phyloP scores from a whole-genome alignment of 2,329 filamentous ascomycete genomes.

The Rhytidhysteron rufulum region DNA sequence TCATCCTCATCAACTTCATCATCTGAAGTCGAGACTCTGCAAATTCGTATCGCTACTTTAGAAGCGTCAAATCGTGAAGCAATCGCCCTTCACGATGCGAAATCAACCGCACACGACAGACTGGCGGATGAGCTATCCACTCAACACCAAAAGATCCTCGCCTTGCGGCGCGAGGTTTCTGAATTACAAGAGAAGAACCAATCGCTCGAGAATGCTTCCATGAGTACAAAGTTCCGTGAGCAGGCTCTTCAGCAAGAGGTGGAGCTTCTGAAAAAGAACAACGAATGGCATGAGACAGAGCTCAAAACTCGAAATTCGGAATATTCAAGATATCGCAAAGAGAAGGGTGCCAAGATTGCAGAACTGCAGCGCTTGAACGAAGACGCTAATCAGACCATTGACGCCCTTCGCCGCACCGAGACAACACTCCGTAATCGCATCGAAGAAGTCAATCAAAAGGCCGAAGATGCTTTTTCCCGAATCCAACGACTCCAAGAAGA shows the following conservation, averaged over 20 bases:
- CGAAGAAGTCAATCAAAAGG: slow-evolving; percentile 79
- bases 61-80: slow-evolving; percentile 92
- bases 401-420: slow-evolving; percentile 75
- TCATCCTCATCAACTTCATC: slow-evolving; percentile 69
- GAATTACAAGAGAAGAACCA: slow-evolving; percentile 80
- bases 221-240: slow-evolving; percentile 83
- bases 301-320: slow-evolving; percentile 87
- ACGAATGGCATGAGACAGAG: slow-evolving; percentile 90
- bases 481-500: slow-evolving; percentile 84
- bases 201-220: slow-evolving; percentile 72
- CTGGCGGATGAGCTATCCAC: slow-evolving; percentile 81
- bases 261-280: slow-evolving; percentile 80
- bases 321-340: slow-evolving; percentile 84
- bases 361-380: slow-evolving; percentile 87
- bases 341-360: slow-evolving; percentile 85
- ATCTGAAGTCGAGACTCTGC: slow-evolving; percentile 70
- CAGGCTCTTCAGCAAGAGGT: slow-evolving; percentile 88
- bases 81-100: slow-evolving; percentile 81
- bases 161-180: slow-evolving; percentile 78
- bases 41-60: slow-evolving; percentile 77
- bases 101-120: slow-evolving; percentile 79
- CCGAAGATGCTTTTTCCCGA: slow-evolving; percentile 76
- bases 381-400: slow-evolving; percentile 72
- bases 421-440: slow-evolving; percentile 75
- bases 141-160: slow-evolving; percentile 83